phyloP scores from a whole-genome alignment of 371 early-diverging fungal genomes.

The Batrachochytrium dendrobatidis region DNA sequence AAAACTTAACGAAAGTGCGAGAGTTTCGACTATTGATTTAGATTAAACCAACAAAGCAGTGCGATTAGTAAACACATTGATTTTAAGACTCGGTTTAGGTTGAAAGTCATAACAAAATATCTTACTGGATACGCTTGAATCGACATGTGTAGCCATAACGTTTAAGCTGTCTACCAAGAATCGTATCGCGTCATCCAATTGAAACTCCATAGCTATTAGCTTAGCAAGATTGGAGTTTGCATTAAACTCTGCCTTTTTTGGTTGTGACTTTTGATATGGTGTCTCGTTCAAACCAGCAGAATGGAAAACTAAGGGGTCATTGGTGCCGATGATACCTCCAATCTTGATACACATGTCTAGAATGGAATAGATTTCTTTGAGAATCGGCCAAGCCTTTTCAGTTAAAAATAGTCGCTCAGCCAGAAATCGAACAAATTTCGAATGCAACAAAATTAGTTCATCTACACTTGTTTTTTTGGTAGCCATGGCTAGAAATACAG shows the following conservation, averaged over 20 bases:
- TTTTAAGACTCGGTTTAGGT: background rate
- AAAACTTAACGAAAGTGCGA: conserved; percentile 1
- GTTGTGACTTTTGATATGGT: too few species aligned
- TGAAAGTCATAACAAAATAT: background rate
- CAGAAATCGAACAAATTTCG: background rate
- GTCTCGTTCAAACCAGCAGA: too few species aligned
- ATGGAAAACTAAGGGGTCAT: too few species aligned
- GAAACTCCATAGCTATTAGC: background rate
- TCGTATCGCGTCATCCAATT: background rate
- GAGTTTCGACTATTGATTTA: background rate
- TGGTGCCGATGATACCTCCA: background rate
- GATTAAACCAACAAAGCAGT: background rate
- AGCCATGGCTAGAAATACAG: background rate
- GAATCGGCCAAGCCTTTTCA: background rate
- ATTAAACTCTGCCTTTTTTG: too few species aligned
- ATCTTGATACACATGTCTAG: conserved; percentile 1
- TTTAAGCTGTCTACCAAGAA: background rate
- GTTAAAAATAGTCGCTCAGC: background rate
- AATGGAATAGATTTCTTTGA: background rate
- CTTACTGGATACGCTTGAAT: background rate
- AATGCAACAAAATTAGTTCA: background rate
- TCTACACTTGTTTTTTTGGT: background rate
- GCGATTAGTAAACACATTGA: background rate
- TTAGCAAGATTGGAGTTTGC: too few species aligned
- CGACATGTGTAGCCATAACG: conserved; percentile 2